A percentile compares a stretch with the other conserved stretches of the same genome.
Evolutionary conservation across 2,329 filamentous ascomycete genomes (phyloP).

Genomic region (Dothideomycetidae sp.): DNA sequence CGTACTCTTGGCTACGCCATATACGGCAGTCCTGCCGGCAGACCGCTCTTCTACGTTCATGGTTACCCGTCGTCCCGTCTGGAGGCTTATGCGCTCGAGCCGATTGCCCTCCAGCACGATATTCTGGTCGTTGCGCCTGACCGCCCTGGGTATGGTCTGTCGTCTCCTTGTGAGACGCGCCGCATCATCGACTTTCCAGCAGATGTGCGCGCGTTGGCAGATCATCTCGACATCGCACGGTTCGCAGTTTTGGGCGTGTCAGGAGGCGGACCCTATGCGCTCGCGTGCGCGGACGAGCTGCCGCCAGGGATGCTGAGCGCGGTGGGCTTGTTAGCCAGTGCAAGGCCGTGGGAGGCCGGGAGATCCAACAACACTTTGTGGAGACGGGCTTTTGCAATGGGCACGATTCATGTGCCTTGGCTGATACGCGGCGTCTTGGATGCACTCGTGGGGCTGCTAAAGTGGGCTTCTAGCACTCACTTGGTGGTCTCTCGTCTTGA

Average conservation of each 20-base stretch:
- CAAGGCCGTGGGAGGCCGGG: background rate
- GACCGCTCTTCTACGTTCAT: constrained; percentile 30
- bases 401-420: background rate
- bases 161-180: constrained; percentile 25
- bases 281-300: constrained; percentile 32
- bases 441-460: constrained; percentile 8
- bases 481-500: background rate
- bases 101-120: constrained; percentile 21
- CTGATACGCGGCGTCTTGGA: constrained; percentile 15
- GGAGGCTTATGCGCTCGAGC: constrained; percentile 26
- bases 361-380: background rate
- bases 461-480: constrained; percentile 1
- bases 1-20: constrained; percentile 1
- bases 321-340: constrained; percentile 14
- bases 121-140: constrained; percentile 29
- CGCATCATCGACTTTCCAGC: constrained; percentile 29
- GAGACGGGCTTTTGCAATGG: too few species aligned
- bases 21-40: constrained; percentile 1
- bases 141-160: constrained; percentile 31
- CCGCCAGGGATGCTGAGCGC: constrained; percentile 17
- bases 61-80: constrained; percentile 31
- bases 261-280: constrained; percentile 34
- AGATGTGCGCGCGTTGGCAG: constrained; percentile 29
- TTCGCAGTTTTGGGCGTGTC: constrained; percentile 34
- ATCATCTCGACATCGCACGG: constrained; percentile 26